Base-by-base conservation (phyloP, 2,329 filamentous ascomycete genomes). In the Tricladium varicosporioides region DNA sequence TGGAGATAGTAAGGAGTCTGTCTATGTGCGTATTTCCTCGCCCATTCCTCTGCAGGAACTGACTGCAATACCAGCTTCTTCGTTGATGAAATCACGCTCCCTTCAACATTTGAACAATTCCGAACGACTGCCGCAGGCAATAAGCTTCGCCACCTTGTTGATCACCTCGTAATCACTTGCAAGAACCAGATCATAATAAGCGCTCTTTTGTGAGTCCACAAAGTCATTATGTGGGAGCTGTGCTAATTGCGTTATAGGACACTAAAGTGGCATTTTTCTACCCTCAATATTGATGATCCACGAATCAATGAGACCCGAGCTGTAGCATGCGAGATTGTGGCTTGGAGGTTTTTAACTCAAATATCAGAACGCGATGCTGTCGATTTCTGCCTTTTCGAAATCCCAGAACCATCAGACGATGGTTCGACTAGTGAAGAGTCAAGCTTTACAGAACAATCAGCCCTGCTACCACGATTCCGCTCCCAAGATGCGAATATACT, bases 271-370 rank as follows among this genome's bases (percentile, higher is more conserved):
- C 88, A 92, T 67, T 93, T 87, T 59, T 76, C 81, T 19, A 79
- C 82, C 11, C 75, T 79, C 33, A 86, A 88, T 60, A 77, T 72
- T 31, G 78, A 80, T 48, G 79, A 88, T 57, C 82, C 83, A 58
- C 84, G 85, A 3, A 74, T 92, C 32, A 83, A 85, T 56, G 82
- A 88, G 56, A 82, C 87, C 13, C 80, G 89, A 53, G 87, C 87
- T 16, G 83, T 84, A 67, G 88, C 87, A 27, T 92, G 89, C 68
- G 89, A 93, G 74, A 88, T 91, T 60, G 87, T 91, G 13, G 89
- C 89, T 40, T 92, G 88, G 87, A 82, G 89, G 42, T 91, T 91
- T 64, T 76, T 92, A 36, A 84, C 84, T 14, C 84, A 84, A 54
- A 75, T 92, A 32, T 86, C 86, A 1, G 87, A 91, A 68, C 77